Conservation (phyloP, 208 protist species). For the Crithidia fasciculata region DNA sequence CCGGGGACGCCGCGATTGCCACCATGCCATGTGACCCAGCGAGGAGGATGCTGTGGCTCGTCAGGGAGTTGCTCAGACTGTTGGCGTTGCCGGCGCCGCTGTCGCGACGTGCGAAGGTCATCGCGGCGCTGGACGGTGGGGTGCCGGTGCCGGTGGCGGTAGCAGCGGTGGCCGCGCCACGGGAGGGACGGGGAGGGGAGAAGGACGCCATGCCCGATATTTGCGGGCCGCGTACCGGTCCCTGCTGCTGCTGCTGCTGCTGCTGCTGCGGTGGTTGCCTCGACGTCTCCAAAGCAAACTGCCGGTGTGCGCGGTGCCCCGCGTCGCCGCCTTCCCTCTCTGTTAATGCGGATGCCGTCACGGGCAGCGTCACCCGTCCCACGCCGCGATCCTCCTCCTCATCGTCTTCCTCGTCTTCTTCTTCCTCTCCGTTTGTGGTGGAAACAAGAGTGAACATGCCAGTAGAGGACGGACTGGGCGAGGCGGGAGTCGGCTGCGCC, state of each 20-base stretch:
- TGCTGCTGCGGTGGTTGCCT: neutral
- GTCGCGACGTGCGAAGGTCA: too few species aligned
- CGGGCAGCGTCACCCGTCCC: neutral
- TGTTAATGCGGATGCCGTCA: neutral
- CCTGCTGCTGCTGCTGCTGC: slow-evolving; percentile 8
- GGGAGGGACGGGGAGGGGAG: neutral
- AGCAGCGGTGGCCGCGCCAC: neutral
- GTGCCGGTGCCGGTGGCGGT: too few species aligned
- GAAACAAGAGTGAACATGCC: slow-evolving; percentile 6
- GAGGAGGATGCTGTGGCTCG: slow-evolving; percentile 8
- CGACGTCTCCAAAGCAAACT: neutral
- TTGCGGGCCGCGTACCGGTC: neutral
- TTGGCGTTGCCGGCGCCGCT: neutral
- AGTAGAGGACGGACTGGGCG: neutral
- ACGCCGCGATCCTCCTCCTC: slow-evolving; percentile 11
- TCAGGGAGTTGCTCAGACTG: slow-evolving; percentile 16
- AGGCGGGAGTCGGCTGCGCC: neutral
- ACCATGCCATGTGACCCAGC: neutral
- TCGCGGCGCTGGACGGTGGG: too few species aligned
- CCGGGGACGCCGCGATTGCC: neutral
- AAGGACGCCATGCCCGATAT: neutral
- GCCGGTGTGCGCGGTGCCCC: neutral
- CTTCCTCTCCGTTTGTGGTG: neutral
- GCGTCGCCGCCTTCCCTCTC: neutral
- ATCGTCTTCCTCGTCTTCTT: neutral